These are phyloP conservation scores for Diplodia mutila DNA, from an alignment of 2,329 filamentous ascomycete species.

Conservation along the genomic window DNA sequence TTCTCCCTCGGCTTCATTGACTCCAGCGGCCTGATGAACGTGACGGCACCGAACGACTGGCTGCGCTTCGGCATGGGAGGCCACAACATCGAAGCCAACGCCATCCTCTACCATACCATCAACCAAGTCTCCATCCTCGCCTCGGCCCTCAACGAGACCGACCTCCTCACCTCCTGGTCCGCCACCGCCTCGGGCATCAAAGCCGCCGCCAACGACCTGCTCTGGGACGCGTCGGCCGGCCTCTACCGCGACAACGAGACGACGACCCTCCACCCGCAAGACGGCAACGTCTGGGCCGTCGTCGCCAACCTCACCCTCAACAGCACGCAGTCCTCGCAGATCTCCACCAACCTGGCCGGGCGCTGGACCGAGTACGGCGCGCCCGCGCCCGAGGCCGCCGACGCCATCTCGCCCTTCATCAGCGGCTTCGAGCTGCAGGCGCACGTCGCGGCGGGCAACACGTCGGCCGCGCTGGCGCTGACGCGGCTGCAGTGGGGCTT, in stretches of 20 bases:
- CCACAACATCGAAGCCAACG: constrained; percentile 58
- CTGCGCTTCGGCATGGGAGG: constrained; percentile 56
- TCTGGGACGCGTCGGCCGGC: constrained; percentile 35
- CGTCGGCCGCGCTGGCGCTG: constrained; percentile 59
- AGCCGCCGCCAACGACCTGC: constrained; percentile 34
- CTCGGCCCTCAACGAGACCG: constrained; percentile 30
- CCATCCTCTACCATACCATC: constrained; percentile 49
- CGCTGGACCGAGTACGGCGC: constrained; percentile 63
- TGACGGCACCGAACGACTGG: constrained; percentile 52
- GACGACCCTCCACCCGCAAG: constrained; percentile 55
- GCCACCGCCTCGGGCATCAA: constrained; percentile 30
- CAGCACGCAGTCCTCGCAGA: constrained; percentile 52
- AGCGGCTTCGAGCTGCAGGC: constrained; percentile 63
- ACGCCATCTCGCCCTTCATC: constrained; percentile 63
- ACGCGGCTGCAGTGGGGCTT: constrained; percentile 63
- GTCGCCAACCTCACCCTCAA: constrained; percentile 43
- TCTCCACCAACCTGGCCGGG: constrained; percentile 51
- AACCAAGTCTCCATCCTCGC: constrained; percentile 31
- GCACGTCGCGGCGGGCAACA: constrained; percentile 54
- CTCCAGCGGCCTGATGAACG: constrained; percentile 50
- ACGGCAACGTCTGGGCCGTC: constrained; percentile 49
- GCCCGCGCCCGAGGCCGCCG: constrained; percentile 58
- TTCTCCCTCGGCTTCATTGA: constrained; percentile 51
- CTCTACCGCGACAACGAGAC: constrained; percentile 47
- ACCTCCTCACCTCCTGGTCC: constrained; percentile 41